Evolutionary conservation across 2,329 filamentous ascomycete species (phyloP).

Genomic region (Ceratocystis colombiana): DNA sequence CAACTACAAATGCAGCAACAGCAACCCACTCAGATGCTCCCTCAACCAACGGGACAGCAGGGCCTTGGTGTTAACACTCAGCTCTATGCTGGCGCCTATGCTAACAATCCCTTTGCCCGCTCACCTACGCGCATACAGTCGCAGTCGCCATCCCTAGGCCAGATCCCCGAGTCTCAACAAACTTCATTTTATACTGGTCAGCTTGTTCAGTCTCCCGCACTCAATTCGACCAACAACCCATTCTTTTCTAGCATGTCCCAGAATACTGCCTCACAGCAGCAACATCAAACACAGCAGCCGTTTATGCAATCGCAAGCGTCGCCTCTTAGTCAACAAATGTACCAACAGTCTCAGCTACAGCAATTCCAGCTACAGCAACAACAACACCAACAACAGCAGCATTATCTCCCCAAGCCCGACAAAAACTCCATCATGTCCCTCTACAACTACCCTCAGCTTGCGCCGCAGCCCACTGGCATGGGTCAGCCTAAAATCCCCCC

Average conservation of each 20-base stretch:
- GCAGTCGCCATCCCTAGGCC: constrained; percentile 40
- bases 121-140: constrained; percentile 44
- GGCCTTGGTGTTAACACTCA: constrained; percentile 37
- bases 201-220: constrained; percentile 15
- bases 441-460: constrained; percentile 48
- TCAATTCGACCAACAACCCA: constrained; percentile 30
- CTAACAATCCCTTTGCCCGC: constrained; percentile 42
- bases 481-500: constrained; percentile 10
- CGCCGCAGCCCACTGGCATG: constrained; percentile 25
- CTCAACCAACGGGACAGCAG: constrained; percentile 30
- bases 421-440: constrained; percentile 68
- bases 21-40: constrained; percentile 20
- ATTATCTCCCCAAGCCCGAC: constrained; percentile 42
- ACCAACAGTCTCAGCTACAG: constrained; percentile 27
- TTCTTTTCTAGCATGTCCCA: constrained; percentile 33
- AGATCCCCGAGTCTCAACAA: constrained; percentile 44
- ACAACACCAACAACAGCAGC: constrained; percentile 33
- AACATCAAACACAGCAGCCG: constrained; percentile 27
- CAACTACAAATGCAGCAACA: constrained; percentile 17
- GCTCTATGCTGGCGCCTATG: constrained; percentile 31
- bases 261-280: constrained; percentile 29
- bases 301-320: constrained; percentile 18
- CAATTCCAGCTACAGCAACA: constrained; percentile 29
- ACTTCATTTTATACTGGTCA: constrained; percentile 34
- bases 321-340: constrained; percentile 26